phyloP scores from a whole-genome alignment of 768 basidiomycete species.

The Lactarius deliciosus region DNA sequence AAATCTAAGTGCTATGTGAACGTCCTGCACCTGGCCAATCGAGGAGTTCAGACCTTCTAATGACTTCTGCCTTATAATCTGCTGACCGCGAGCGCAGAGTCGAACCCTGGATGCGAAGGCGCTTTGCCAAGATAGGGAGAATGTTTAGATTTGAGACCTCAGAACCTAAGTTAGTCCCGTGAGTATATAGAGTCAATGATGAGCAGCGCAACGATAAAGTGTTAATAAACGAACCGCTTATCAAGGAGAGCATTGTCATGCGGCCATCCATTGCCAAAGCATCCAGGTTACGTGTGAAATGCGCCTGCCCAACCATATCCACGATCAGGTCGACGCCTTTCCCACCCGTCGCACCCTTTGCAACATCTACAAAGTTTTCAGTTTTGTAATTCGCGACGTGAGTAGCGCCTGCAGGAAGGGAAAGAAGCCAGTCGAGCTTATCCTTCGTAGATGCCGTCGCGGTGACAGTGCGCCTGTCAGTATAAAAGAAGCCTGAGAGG shows the following conservation, averaged over 20 bases:
- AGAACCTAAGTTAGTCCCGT: conserved; percentile 42
- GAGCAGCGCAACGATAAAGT: conserved; percentile 9
- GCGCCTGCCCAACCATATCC: conserved; percentile 77
- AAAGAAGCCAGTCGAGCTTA: conserved; percentile 76
- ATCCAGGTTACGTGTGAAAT: conserved; percentile 73
- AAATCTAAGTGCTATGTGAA: conserved; percentile 45
- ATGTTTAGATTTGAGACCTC: conserved; percentile 56
- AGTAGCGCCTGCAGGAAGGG: conserved; percentile 66
- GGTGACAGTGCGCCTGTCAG: conserved; percentile 60
- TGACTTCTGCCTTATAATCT: conserved; percentile 76
- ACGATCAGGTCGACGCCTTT: conserved; percentile 82
- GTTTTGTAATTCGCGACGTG: conserved; percentile 83
- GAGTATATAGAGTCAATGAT: conserved; percentile 31
- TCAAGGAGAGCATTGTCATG: conserved; percentile 64
- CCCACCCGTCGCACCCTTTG: conserved; percentile 63
- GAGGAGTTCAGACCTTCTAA: conserved; percentile 46
- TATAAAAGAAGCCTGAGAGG: conserved; percentile 6
- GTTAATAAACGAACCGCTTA: conserved; percentile 55
- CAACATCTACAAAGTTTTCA: conserved; percentile 72
- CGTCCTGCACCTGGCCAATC: conserved; percentile 11
- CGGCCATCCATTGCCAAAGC: conserved; percentile 68
- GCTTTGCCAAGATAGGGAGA: conserved; percentile 71
- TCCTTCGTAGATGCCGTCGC: conserved; percentile 84
- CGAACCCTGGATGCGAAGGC: conserved; percentile 84
- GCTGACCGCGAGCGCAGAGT: conserved; percentile 74